These are phyloP conservation scores for Posidonia australis DNA, from an alignment of 106 monocot genomes.

Conservation along the genomic window DNA sequence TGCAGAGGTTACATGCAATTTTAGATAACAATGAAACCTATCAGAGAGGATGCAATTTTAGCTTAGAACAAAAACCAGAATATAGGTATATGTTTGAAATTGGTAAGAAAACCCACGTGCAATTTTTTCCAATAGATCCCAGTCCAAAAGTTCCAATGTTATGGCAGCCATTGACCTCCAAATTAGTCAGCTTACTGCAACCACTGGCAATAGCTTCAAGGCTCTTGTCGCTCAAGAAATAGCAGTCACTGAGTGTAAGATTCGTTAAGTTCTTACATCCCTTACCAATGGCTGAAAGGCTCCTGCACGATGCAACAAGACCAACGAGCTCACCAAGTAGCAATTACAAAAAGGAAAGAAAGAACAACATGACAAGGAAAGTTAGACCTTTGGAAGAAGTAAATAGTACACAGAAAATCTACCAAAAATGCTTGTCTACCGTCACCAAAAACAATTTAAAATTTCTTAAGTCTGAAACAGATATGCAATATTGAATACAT, in stretches of 20 bases:
- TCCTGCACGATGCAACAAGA: constrained; percentile 21
- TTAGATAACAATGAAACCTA: too few species aligned
- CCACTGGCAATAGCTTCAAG: constrained; percentile 77
- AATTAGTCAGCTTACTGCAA: constrained; percentile 50
- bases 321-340: too few species aligned
- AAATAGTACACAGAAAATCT: too few species aligned
- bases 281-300: constrained; percentile 77
- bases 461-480: too few species aligned
- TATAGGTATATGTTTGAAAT: neutral
- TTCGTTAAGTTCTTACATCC: constrained; percentile 79
- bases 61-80: neutral
- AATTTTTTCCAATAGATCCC: constrained; percentile 70
- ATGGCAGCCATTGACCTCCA: constrained; percentile 91
- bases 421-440: too few species aligned
- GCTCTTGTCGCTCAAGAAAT: constrained; percentile 73
- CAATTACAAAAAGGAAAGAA: too few species aligned
- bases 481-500: too few species aligned
- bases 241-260: constrained; percentile 76
- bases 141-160: constrained; percentile 76
- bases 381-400: too few species aligned
- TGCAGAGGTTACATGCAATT: too few species aligned
- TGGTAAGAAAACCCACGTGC: constrained; percentile 40
- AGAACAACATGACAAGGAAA: too few species aligned
- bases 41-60: too few species aligned
- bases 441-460: too few species aligned